Percentiles rank a stretch among this genome's conserved stretches.
phyloP scores from a whole-genome alignment of 1,284 basidiomycete genomes.

The Fistulinella cinereoalba region DNA sequence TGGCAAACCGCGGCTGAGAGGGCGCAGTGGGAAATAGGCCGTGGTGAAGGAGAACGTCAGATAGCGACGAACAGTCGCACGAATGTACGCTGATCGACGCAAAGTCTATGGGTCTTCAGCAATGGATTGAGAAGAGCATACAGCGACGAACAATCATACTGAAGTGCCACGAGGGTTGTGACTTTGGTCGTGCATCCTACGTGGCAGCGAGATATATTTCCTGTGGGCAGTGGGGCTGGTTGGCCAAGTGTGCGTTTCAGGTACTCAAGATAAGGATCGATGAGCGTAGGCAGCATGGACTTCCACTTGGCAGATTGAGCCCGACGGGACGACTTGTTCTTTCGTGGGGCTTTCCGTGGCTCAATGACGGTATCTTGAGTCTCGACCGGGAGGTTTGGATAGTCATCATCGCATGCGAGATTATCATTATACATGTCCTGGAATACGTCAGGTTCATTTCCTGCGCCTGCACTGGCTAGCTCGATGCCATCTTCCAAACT shows the following conservation, averaged over 20 bases:
- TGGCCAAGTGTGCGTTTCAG: neutral
- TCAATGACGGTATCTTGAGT: no score
- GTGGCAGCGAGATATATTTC: neutral
- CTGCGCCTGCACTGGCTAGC: no score
- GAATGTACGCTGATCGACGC: neutral
- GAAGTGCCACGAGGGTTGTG: neutral
- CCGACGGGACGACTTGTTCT: no score
- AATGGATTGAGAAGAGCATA: neutral
- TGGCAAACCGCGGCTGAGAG: constrained; percentile 5
- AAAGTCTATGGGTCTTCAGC: neutral
- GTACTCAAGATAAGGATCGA: neutral
- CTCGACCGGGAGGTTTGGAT: no score
- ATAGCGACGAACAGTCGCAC: neutral
- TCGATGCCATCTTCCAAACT: no score
- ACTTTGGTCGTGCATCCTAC: no score
- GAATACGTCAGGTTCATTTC: no score
- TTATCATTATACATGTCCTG: no score
- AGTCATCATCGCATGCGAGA: no score
- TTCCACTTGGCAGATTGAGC: no score
- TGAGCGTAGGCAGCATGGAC: neutral
- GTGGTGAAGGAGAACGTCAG: constrained; percentile 1
- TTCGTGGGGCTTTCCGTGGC: no score
- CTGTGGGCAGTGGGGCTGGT: neutral
- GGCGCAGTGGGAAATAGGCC: constrained; percentile 2
- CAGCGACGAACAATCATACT: neutral